A percentile compares a stretch with the other conserved stretches of the same genome.
Evolutionary conservation across 768 basidiomycete species (phyloP).

Genomic region (Lactarius sanguifluus): DNA sequence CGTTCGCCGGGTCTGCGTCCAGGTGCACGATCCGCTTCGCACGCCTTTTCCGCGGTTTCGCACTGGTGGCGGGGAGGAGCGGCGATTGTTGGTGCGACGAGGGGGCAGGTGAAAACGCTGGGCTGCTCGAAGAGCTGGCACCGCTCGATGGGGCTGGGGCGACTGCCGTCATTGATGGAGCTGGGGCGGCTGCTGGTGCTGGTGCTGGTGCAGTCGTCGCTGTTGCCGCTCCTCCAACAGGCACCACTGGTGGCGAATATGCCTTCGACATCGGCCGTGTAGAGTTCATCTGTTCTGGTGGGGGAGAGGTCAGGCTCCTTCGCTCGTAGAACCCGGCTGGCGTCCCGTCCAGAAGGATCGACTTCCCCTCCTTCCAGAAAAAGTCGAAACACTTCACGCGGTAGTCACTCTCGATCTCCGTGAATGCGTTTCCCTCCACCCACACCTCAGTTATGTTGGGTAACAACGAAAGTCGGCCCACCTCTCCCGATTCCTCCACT

Average conservation of each 20-base stretch:
- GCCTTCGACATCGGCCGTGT: constrained; percentile 49
- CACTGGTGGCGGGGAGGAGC: constrained; percentile 41
- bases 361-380: constrained; percentile 81
- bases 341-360: constrained; percentile 72
- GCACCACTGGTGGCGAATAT: constrained; percentile 59
- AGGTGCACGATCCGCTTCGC: constrained; percentile 76
- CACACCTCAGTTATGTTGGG: constrained; percentile 80
- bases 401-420: constrained; percentile 57
- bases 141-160: constrained; percentile 18
- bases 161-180: neutral
- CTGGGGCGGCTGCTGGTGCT: neutral
- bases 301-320: constrained; percentile 49
- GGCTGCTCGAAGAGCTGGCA: constrained; percentile 32
- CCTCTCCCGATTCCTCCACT: constrained; percentile 79
- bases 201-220: neutral
- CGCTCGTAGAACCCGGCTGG: constrained; percentile 71
- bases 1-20: constrained; percentile 47
- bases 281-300: constrained; percentile 51
- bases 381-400: constrained; percentile 77
- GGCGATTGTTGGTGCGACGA: constrained; percentile 49
- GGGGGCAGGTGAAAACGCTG: constrained; percentile 38
- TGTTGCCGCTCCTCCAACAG: constrained; percentile 45
- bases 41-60: constrained; percentile 56
- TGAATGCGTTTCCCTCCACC: constrained; percentile 83
- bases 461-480: constrained; percentile 76